A percentile compares a stretch with the other conserved stretches of the same genome.
Evolutionary conservation across 768 basidiomycete species (phyloP).

Genomic region (Stropharia rugosoannulata): DNA sequence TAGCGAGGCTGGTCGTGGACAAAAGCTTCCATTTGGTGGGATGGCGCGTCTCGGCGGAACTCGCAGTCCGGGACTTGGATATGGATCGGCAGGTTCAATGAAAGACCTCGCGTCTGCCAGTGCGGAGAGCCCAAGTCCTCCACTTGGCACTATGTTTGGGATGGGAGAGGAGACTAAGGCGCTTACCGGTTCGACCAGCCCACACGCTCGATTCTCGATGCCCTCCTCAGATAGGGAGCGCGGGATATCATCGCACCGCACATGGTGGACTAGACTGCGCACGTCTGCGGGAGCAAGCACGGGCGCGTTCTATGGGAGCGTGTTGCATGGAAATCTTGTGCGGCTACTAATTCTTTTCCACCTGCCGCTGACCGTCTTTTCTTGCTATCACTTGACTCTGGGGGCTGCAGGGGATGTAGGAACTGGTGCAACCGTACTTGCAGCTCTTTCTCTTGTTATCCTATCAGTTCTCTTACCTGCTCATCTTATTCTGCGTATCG

Average conservation of each 20-base stretch:
- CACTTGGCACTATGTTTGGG: constrained; percentile 5
- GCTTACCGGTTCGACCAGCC: constrained; percentile 31
- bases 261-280: constrained; percentile 53
- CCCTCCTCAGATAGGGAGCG: constrained; percentile 30
- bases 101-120: constrained; percentile 38
- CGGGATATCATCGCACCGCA: constrained; percentile 35
- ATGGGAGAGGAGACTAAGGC: constrained; percentile 48
- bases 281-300: constrained; percentile 66
- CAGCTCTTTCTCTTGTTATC: constrained; percentile 75
- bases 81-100: constrained; percentile 33
- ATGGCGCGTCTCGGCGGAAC: constrained; percentile 27
- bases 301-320: constrained; percentile 77
- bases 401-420: constrained; percentile 40
- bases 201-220: constrained; percentile 29
- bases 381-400: constrained; percentile 80
- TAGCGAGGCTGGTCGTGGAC: constrained; percentile 17
- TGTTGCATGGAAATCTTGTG: constrained; percentile 88
- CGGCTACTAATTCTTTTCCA: constrained; percentile 92
- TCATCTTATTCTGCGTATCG: constrained; percentile 74
- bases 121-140: neutral
- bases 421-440: constrained; percentile 68
- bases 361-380: constrained; percentile 90
- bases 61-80: constrained; percentile 31
- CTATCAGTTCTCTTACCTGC: constrained; percentile 79
- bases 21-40: constrained; percentile 11